These are phyloP conservation scores for Clitopilus passeckerianus DNA, from an alignment of 768 basidiomycete species.

Conservation along the genomic window DNA sequence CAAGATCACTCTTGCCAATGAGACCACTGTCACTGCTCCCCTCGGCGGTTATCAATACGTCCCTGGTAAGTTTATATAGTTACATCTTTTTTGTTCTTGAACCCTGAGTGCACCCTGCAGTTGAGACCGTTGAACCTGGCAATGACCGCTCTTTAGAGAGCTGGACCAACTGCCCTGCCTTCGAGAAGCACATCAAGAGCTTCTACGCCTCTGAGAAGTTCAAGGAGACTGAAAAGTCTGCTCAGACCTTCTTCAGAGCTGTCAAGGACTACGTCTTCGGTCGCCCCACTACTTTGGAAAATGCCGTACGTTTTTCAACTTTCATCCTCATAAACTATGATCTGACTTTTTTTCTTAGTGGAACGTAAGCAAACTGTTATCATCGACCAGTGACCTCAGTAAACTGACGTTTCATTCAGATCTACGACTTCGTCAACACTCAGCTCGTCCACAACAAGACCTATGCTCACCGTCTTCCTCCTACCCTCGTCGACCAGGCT, in stretches of 20 bases:
- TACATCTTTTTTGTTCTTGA: background rate
- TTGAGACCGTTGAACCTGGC: slow-evolving; percentile 82
- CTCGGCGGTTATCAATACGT: slow-evolving; percentile 85
- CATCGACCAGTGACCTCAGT: too few relatives aligned
- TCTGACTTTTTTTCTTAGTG: slow-evolving; percentile 40
- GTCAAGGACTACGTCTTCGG: slow-evolving; percentile 72
- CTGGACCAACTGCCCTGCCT: slow-evolving; percentile 62
- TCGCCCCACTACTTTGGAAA: slow-evolving; percentile 59
- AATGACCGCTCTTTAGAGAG: slow-evolving; percentile 83
- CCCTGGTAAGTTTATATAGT: slow-evolving; percentile 41
- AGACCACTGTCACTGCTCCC: slow-evolving; percentile 64
- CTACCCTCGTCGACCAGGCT: slow-evolving; percentile 71
- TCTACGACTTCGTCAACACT: slow-evolving; percentile 75
- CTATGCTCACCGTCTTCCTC: slow-evolving; percentile 75
- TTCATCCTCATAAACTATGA: background rate
- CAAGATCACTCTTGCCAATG: slow-evolving; percentile 76
- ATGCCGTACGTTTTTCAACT: slow-evolving; percentile 44
- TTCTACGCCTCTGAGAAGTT: slow-evolving; percentile 64
- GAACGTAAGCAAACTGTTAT: slow-evolving; percentile 50
- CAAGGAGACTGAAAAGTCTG: slow-evolving; percentile 52
- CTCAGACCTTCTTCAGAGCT: slow-evolving; percentile 60
- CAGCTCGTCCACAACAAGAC: slow-evolving; percentile 79
- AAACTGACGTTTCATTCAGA: slow-evolving; percentile 27
- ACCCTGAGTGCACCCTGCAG: slow-evolving; percentile 23
- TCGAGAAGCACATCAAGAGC: slow-evolving; percentile 55